Percentiles rank a stretch among this genome's conserved stretches.
phyloP scores from a whole-genome alignment of 768 basidiomycete species.

The Rhodotorula babjevae region DNA sequence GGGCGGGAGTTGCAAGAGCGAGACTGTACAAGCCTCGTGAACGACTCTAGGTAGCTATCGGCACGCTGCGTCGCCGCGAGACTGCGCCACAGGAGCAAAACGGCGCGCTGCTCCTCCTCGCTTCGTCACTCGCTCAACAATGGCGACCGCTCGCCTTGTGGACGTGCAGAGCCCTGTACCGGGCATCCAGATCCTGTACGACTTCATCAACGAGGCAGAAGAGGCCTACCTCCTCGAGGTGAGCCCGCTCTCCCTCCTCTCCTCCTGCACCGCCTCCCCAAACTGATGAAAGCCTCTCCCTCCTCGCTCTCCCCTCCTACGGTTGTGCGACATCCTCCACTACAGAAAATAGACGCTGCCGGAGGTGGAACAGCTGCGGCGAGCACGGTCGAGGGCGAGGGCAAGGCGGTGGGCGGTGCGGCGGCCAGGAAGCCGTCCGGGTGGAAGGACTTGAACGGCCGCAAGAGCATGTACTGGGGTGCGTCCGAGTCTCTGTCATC shows the following conservation, averaged over 20 bases:
- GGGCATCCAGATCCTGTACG: constrained; percentile 26
- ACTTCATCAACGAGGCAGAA: constrained; percentile 29
- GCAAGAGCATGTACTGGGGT: constrained; percentile 47
- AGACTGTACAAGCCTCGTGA: too few relatives aligned
- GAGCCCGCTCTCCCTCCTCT: background rate
- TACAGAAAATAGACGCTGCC: background rate
- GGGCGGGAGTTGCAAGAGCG: too few relatives aligned
- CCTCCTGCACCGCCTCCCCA: background rate
- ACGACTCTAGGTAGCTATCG: too few relatives aligned
- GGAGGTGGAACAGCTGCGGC: background rate
- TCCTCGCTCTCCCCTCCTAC: too few relatives aligned
- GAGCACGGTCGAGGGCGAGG: background rate
- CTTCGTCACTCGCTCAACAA: background rate
- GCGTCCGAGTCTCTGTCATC: background rate
- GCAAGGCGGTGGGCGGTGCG: background rate
- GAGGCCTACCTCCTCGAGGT: constrained; percentile 35
- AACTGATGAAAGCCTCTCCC: background rate
- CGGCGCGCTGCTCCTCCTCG: background rate
- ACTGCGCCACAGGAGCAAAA: too few relatives aligned
- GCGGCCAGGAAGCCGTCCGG: constrained; percentile 30
- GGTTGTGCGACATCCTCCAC: too few relatives aligned
- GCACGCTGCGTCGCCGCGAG: too few relatives aligned
- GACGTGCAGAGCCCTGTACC: background rate
- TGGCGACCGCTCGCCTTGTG: background rate
- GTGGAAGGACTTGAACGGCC: constrained; percentile 43